phyloP scores from a whole-genome alignment of 768 basidiomycete genomes.

The Megacollybia marginata region DNA sequence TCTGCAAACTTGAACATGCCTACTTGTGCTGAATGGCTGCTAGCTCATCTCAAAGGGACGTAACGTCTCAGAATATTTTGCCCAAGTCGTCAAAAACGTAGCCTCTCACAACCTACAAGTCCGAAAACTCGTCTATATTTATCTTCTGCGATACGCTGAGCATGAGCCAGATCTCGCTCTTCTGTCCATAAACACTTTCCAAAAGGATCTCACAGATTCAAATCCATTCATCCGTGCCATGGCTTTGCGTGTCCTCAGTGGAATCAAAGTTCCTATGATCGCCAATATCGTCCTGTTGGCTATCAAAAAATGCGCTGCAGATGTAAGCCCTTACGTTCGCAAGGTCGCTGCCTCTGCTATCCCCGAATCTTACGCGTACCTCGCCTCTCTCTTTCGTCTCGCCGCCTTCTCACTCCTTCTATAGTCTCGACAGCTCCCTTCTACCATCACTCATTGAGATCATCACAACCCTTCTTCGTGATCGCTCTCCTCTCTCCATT shows the following conservation, averaged over 20 bases:
- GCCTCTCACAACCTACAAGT: slow-evolving; percentile 89
- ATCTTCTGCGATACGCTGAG: slow-evolving; percentile 89
- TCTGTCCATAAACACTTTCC: slow-evolving; percentile 97
- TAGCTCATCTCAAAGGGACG: slow-evolving; percentile 91
- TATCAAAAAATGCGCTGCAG: slow-evolving; percentile 87
- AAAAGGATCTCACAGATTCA: slow-evolving; percentile 88
- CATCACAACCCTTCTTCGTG: slow-evolving; percentile 55
- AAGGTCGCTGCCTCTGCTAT: slow-evolving; percentile 90
- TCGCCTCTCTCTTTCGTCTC: slow-evolving; percentile 2
- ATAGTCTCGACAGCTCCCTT: slow-evolving; percentile 69
- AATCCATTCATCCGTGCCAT: slow-evolving; percentile 95
- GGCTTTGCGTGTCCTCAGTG: slow-evolving; percentile 89
- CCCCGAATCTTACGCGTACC: slow-evolving; percentile 70
- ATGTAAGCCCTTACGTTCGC: slow-evolving; percentile 90
- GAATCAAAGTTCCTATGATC: slow-evolving; percentile 87
- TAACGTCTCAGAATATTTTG: slow-evolving; percentile 89
- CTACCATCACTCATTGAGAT: slow-evolving; percentile 64
- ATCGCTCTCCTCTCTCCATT: slow-evolving; percentile 80
- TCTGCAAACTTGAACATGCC: slow-evolving; percentile 31
- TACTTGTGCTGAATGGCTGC: not conserved
- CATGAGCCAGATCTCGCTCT: slow-evolving; percentile 92
- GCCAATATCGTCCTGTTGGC: slow-evolving; percentile 78
- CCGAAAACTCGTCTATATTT: slow-evolving; percentile 96
- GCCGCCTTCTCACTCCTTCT: slow-evolving; percentile 1
- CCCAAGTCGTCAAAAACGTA: slow-evolving; percentile 96